Conservation (phyloP, 2,329 filamentous ascomycete species). For the Fusarium sp. region DNA sequence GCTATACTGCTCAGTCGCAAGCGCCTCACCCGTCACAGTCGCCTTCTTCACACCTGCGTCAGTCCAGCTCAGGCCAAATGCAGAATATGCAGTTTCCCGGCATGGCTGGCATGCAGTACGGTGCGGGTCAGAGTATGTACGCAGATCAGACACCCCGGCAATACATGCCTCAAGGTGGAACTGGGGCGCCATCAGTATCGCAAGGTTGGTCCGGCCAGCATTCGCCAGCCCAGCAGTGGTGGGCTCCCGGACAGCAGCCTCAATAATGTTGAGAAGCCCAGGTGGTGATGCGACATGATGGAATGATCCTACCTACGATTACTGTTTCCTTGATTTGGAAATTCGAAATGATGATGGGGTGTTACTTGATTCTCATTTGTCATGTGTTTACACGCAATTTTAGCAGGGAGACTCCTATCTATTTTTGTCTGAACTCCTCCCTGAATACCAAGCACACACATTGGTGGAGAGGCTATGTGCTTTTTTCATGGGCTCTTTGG, state of each 20-base stretch:
- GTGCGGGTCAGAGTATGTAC: slow-evolving; percentile 66
- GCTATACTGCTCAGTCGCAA: slow-evolving; percentile 63
- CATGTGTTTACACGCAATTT: slow-evolving; percentile 26
- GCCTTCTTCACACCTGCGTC: slow-evolving; percentile 67
- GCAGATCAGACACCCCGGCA: slow-evolving; percentile 70
- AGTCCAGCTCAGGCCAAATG: slow-evolving; percentile 64
- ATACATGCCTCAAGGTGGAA: slow-evolving; percentile 71
- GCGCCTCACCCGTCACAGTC: slow-evolving; percentile 62
- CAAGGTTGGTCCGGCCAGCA: slow-evolving; percentile 68
- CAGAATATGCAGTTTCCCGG: slow-evolving; percentile 70
- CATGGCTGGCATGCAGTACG: slow-evolving; percentile 68
- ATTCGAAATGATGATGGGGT: slow-evolving; percentile 22
- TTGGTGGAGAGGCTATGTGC: slow-evolving; percentile 50
- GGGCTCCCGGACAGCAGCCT: slow-evolving; percentile 61
- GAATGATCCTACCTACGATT: slow-evolving; percentile 35
- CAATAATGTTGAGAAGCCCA: slow-evolving; percentile 38
- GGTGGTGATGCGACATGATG: slow-evolving; percentile 35
- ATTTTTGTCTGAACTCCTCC: slow-evolving; percentile 43
- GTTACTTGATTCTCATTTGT: slow-evolving; percentile 1
- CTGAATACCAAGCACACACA: slow-evolving; percentile 51
- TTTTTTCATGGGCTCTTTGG: slow-evolving; percentile 43
- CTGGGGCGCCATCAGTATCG: slow-evolving; percentile 59
- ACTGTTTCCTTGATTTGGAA: slow-evolving; percentile 22
- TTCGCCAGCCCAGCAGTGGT: slow-evolving; percentile 68
- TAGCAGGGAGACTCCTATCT: slow-evolving; percentile 34